phyloP scores from a whole-genome alignment of 1,284 basidiomycete species.

The Pseudozyma pruni region DNA sequence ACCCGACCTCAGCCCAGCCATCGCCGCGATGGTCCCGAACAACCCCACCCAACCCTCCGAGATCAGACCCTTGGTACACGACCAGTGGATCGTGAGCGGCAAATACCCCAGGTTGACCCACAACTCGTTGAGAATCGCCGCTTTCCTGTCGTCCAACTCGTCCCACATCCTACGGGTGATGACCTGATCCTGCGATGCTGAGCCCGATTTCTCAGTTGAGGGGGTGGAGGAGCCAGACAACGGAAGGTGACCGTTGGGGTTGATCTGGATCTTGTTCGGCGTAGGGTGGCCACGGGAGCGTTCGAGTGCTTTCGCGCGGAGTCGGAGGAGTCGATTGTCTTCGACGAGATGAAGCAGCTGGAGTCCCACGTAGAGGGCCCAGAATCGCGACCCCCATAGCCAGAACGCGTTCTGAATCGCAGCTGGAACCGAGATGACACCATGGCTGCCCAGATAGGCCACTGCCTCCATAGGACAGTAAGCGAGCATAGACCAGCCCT shows the following conservation, averaged over 20 bases:
- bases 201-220: constrained; percentile 26
- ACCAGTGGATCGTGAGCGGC: constrained; percentile 84
- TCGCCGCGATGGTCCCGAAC: constrained; percentile 65
- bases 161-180: constrained; percentile 64
- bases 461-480: constrained; percentile 67
- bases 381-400: constrained; percentile 59
- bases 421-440: constrained; percentile 55
- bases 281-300: constrained; percentile 61
- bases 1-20: constrained; percentile 56
- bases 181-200: constrained; percentile 52
- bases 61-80: constrained; percentile 53
- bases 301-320: constrained; percentile 63
- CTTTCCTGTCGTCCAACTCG: constrained; percentile 72
- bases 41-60: constrained; percentile 64
- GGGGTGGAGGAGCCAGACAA: constrained; percentile 2
- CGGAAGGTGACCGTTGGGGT: constrained; percentile 19
- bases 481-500: constrained; percentile 66
- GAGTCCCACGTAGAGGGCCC: constrained; percentile 65
- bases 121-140: constrained; percentile 78
- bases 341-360: constrained; percentile 66
- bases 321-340: constrained; percentile 64
- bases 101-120: constrained; percentile 80
- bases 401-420: constrained; percentile 55
- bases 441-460: constrained; percentile 64
- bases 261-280: constrained; percentile 46